Conservation (phyloP, 2,329 filamentous ascomycete species). For the Metarhizium brunneum region DNA sequence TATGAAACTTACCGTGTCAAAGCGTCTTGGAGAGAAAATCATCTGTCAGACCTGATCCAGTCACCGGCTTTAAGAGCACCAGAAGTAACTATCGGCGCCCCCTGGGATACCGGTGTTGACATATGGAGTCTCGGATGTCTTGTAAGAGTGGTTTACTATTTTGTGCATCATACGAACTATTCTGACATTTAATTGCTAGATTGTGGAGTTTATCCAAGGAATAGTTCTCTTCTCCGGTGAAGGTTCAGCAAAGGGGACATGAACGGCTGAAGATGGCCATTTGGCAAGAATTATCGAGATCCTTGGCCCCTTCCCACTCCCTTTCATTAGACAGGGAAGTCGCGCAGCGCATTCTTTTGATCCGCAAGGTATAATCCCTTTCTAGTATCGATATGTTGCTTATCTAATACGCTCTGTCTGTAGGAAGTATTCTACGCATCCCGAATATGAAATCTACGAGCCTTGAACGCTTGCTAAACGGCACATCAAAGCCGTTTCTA, state of each 20-base stretch:
- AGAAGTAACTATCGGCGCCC: constrained; percentile 14
- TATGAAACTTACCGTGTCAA: neutral
- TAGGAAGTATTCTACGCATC: neutral
- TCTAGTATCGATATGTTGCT: neutral
- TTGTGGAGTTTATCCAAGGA: neutral
- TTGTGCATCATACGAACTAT: neutral
- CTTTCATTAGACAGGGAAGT: neutral
- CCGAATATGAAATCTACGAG: neutral
- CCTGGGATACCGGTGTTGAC: constrained; percentile 11
- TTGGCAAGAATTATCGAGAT: neutral
- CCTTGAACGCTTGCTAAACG: constrained; percentile 1
- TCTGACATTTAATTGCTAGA: neutral
- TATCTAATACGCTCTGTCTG: neutral
- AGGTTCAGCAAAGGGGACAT: neutral
- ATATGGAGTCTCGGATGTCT: constrained; percentile 14
- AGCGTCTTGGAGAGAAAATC: constrained; percentile 6
- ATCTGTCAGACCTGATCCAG: constrained; percentile 14
- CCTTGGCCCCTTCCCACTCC: neutral
- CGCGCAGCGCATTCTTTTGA: neutral
- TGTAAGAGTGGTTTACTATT: neutral
- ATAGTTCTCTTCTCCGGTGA: neutral
- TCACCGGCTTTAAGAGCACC: constrained; percentile 13
- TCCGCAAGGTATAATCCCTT: neutral
- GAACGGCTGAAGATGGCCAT: constrained; percentile 2
- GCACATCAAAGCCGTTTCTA: neutral